Evolutionary conservation across 768 basidiomycete genomes (phyloP), one percentile per base, ranked within the genome.

Genomic region (Suillus lakei): DNA sequence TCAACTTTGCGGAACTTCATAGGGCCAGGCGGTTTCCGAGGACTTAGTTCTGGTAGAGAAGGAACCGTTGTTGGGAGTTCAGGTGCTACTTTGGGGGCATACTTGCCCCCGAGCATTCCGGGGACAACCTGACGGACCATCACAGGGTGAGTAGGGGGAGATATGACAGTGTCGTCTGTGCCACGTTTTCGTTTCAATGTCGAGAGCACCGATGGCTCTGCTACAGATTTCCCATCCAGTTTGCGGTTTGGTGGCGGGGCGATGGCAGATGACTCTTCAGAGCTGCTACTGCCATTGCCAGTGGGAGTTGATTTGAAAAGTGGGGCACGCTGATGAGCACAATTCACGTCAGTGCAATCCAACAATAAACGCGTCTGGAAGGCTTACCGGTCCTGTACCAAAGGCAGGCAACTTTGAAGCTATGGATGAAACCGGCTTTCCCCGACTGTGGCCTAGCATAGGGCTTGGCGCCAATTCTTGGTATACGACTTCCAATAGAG

Each of bases 381-480:
- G 6, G 10, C 58, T 41, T 59, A 59, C 58, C 58, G 38, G 26
- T 59, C 58, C 58, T 21, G 26, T 21, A 59, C 58, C 58, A n/a
- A 59, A 59, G 28, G 58, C 58, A 59, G 58, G 28, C 28, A 59
- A 12, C 56, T 59, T 59, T 16, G 56, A 21, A 26, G 38, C 12
- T 59, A 39, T 28, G 13, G 58, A 59, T 1, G 39, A 21, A 41
- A 41, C 23, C 18, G 39, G 26, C n/a, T 12, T 60, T 62, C 39
- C 62, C 66, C 10, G 69, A 36, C 23, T 38, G 60, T 59, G 80
- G 80, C 64, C 86, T 81, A 36, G 82, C 76, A 73, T 90, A 90
- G 3, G 88, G 89, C 62, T 89, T 90, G 30, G 73, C 74, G 41
- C 82, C 82, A 48, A 87, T 86, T 65, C 89, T 82, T 21, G 89